Evolutionary conservation across 2,329 filamentous ascomycete genomes (phyloP).

Genomic region (Rhynchosporium agropyri): DNA sequence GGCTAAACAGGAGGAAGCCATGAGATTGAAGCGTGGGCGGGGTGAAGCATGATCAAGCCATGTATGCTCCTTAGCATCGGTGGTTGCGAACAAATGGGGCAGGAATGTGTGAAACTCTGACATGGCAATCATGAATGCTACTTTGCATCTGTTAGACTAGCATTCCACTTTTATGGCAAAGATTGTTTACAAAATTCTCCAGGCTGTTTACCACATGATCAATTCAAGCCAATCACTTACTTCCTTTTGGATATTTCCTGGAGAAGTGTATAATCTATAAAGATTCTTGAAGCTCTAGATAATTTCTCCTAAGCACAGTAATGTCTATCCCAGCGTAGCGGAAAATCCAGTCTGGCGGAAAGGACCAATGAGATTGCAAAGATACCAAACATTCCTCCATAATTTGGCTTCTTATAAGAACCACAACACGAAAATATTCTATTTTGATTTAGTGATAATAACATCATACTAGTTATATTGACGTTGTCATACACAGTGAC

Average conservation of each 20-base stretch:
- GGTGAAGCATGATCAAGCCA: slow-evolving; percentile 6
- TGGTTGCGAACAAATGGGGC: not conserved
- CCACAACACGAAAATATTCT: not conserved
- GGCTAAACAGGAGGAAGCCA: not conserved
- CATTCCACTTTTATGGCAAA: not conserved
- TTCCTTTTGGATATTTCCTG: too few species aligned
- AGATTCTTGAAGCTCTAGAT: too few species aligned
- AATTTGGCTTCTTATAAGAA: not conserved
- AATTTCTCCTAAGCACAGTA: not conserved
- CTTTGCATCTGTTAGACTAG: not conserved
- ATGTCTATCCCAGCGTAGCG: not conserved
- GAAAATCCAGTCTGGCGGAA: not conserved
- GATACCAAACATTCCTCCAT: not conserved
- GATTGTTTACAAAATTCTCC: too few species aligned
- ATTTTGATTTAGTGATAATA: slow-evolving; percentile 1
- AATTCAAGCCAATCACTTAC: too few species aligned
- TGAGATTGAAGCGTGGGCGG: not conserved
- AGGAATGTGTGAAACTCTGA: not conserved
- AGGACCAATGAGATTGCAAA: slow-evolving; percentile 1
- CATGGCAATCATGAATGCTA: not conserved
- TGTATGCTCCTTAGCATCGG: not conserved
- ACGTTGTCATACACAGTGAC: not conserved
- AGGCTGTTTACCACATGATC: too few species aligned
- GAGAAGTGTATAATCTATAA: too few species aligned
- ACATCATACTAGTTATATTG: not conserved